Conservation (phyloP, 2,329 filamentous ascomycete species). For the Xylariaceae sp. region DNA sequence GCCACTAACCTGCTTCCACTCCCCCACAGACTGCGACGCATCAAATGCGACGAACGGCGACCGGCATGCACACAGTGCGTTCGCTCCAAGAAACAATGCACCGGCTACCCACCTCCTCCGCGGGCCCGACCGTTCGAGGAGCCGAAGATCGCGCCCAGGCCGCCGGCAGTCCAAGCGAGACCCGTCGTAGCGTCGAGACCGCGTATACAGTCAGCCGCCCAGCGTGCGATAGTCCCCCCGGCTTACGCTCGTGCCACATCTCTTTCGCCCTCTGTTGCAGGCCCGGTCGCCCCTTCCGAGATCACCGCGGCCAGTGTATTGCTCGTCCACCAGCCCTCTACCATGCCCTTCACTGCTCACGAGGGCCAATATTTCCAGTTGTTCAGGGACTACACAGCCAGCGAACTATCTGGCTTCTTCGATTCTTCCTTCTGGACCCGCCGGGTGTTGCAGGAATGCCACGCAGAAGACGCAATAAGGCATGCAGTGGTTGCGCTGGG, state of each 20-base stretch:
- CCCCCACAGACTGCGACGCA: conserved; percentile 46
- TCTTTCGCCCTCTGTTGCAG: conserved; percentile 20
- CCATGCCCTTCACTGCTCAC: conserved; percentile 43
- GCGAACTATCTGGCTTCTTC: conserved; percentile 61
- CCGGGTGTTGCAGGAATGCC: conserved; percentile 58
- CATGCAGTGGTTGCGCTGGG: conserved; percentile 63
- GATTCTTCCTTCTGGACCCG: conserved; percentile 61
- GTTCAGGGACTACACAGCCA: conserved; percentile 56
- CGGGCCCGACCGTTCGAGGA: conserved; percentile 42
- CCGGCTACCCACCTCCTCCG: conserved; percentile 56
- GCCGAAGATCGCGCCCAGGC: conserved; percentile 32
- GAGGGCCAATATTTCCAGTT: conserved; percentile 58
- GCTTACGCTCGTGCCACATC: conserved; percentile 2
- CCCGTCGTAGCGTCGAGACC: conserved; percentile 5
- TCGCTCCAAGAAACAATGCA: conserved; percentile 52
- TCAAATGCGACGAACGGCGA: conserved; percentile 62
- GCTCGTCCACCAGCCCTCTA: conserved; percentile 40
- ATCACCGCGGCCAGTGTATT: conserved; percentile 29
- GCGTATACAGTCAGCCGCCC: conserved; percentile 10
- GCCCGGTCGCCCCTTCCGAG: conserved; percentile 21
- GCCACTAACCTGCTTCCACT: conserved; percentile 7
- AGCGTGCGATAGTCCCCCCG: conserved; percentile 2
- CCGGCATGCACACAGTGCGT: conserved; percentile 57
- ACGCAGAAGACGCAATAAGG: conserved; percentile 54
- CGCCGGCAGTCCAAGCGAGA: conserved; percentile 6